Percentiles rank a stretch among this genome's conserved stretches.
Conservation (phyloP, 257 asterid species). For the Solanum chmielewskii region DNA sequence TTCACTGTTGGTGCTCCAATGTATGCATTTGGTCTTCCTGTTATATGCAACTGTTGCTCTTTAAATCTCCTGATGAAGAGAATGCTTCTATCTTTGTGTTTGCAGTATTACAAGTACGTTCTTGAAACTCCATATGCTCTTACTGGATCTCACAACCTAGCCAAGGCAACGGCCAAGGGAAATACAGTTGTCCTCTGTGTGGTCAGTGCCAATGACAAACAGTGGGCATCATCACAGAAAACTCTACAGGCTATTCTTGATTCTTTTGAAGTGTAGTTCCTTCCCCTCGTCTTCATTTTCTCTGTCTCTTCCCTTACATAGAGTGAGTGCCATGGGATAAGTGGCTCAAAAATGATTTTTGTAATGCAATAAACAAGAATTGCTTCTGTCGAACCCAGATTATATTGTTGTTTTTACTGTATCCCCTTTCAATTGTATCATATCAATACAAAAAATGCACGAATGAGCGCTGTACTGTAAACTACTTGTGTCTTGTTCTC, state of each 20-base stretch:
- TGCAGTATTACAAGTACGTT: constrained; percentile 82
- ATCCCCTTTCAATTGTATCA: not conserved
- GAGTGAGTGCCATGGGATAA: not conserved
- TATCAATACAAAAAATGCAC: not conserved
- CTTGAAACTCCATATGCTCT: constrained; percentile 91
- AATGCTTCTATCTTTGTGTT: not conserved
- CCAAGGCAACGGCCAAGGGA: constrained; percentile 92
- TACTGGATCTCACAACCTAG: constrained; percentile 90
- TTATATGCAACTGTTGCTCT: not conserved
- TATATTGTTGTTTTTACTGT: not conserved
- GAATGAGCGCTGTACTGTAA: not conserved
- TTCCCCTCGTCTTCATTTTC: not conserved
- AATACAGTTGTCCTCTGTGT: constrained; percentile 80
- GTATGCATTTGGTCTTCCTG: not conserved
- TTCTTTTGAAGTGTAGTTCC: constrained; percentile 58
- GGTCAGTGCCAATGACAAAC: constrained; percentile 86
- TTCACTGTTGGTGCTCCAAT: not conserved
- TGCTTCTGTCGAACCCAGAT: not conserved
- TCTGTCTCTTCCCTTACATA: not conserved
- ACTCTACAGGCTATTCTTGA: constrained; percentile 76
- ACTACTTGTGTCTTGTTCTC: not conserved
- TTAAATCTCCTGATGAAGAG: not conserved
- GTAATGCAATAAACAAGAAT: not conserved
- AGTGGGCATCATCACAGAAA: constrained; percentile 65
- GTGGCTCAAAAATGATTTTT: not conserved